Conservation (phyloP, 257 asterid genomes). For the Verbena officinalis region DNA sequence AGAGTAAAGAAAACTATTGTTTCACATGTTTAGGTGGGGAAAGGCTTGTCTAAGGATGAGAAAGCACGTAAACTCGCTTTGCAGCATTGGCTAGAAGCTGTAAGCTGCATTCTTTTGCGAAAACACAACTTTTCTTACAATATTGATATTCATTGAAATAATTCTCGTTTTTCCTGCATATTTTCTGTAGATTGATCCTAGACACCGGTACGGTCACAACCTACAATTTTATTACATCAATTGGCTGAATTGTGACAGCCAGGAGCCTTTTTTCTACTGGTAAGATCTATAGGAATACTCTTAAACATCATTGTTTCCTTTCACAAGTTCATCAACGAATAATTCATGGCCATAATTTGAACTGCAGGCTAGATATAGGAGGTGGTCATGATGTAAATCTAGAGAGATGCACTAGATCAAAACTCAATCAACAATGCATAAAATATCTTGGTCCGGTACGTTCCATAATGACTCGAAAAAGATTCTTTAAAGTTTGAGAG, state of each 20-base stretch:
- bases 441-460: slow-evolving; percentile 92
- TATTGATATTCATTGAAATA: background rate
- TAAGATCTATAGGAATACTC: slow-evolving; percentile 34
- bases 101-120: slow-evolving; percentile 42
- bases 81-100: slow-evolving; percentile 96
- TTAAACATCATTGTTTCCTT: slow-evolving; percentile 1
- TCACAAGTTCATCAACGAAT: background rate
- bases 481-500: background rate
- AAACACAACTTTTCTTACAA: slow-evolving; percentile 1
- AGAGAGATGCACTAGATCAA: slow-evolving; percentile 69
- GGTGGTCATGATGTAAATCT: slow-evolving; percentile 79
- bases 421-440: slow-evolving; percentile 86
- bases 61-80: slow-evolving; percentile 83
- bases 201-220: slow-evolving; percentile 94
- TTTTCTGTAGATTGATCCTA: slow-evolving; percentile 66
- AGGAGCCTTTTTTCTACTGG: slow-evolving; percentile 92
- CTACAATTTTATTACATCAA: slow-evolving; percentile 68
- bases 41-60: slow-evolving; percentile 78
- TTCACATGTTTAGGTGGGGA: slow-evolving; percentile 59
- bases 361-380: slow-evolving; percentile 79
- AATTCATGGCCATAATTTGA: background rate
- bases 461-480: background rate
- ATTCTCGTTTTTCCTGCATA: background rate
- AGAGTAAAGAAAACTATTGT: background rate
- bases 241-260: slow-evolving; percentile 82